Evolutionary conservation across 176 grass and related monocot species (phyloP).

Genomic region (Chrysopogon serrulatus): DNA sequence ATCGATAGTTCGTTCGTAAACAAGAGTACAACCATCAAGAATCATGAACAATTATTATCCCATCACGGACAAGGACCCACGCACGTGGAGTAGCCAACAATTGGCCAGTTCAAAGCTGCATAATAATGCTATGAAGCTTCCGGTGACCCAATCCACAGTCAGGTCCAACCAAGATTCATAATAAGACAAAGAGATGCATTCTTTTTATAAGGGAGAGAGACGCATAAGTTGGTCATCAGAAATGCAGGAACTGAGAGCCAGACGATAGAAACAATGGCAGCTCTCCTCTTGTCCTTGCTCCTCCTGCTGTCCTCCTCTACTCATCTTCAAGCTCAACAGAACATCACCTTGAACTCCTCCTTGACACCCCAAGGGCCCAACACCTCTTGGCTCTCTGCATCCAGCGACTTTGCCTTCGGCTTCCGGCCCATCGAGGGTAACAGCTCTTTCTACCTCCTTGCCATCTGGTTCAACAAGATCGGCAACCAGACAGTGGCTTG

Average conservation of each 20-base stretch:
- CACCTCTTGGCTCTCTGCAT: too few species aligned
- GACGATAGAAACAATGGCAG: background rate
- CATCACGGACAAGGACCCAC: too few species aligned
- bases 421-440: too few species aligned
- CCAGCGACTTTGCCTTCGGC: too few species aligned
- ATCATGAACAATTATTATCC: too few species aligned
- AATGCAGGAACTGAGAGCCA: background rate
- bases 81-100: background rate
- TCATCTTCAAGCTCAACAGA: background rate
- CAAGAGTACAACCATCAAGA: too few species aligned
- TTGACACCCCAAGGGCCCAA: background rate
- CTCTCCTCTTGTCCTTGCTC: background rate
- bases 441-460: too few species aligned
- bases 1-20: too few species aligned
- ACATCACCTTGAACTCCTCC: conserved; percentile 8
- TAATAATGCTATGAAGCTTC: background rate
- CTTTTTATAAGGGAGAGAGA: too few species aligned
- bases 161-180: background rate
- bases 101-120: background rate
- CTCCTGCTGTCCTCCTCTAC: background rate
- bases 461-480: too few species aligned
- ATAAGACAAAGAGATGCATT: too few species aligned
- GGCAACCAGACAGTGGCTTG: too few species aligned
- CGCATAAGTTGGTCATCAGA: background rate
- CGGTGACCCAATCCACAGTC: background rate